phyloP scores from a whole-genome alignment of 192 early-diverging fungal species.

The Phlyctochytrium planicorne region DNA sequence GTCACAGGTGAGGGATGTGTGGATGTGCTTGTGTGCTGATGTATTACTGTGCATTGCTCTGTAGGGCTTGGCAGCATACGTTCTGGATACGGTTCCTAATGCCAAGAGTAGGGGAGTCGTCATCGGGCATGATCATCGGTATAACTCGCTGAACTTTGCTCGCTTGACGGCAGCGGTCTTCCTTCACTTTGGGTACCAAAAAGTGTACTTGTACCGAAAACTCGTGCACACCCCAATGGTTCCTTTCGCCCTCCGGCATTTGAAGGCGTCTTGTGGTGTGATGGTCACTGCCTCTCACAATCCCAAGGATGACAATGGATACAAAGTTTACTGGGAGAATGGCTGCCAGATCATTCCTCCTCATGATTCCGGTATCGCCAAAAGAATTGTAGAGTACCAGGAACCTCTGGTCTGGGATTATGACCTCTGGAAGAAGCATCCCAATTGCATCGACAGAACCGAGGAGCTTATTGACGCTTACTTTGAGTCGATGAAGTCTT shows the following conservation, averaged over 20 bases:
- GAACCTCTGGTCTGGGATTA: slow-evolving; percentile 64
- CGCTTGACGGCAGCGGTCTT: slow-evolving; percentile 81
- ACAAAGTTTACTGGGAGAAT: slow-evolving; percentile 78
- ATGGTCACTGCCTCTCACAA: slow-evolving; percentile 98
- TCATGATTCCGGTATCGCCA: slow-evolving; percentile 76
- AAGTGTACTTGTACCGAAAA: slow-evolving; percentile 72
- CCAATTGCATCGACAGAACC: slow-evolving; percentile 56
- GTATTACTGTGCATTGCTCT: background rate
- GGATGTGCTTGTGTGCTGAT: background rate
- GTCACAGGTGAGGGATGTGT: slow-evolving; percentile 65
- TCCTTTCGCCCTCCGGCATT: slow-evolving; percentile 79
- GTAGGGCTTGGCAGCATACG: slow-evolving; percentile 69
- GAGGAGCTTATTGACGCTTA: slow-evolving; percentile 69
- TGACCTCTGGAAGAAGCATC: slow-evolving; percentile 52
- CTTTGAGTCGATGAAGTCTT: slow-evolving; percentile 40
- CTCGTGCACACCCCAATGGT: slow-evolving; percentile 86
- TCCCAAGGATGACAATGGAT: slow-evolving; percentile 91
- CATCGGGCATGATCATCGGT: slow-evolving; percentile 92
- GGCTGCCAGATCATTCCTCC: slow-evolving; percentile 92
- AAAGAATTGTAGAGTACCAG: slow-evolving; percentile 48
- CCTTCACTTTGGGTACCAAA: slow-evolving; percentile 65
- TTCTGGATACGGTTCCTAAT: slow-evolving; percentile 54
- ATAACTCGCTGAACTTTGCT: slow-evolving; percentile 82
- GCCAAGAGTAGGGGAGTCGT: slow-evolving; percentile 77
- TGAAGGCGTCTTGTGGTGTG: slow-evolving; percentile 76